phyloP scores from a whole-genome alignment of 2,329 filamentous ascomycete genomes.

The Ophiostoma novo-ulmi region DNA sequence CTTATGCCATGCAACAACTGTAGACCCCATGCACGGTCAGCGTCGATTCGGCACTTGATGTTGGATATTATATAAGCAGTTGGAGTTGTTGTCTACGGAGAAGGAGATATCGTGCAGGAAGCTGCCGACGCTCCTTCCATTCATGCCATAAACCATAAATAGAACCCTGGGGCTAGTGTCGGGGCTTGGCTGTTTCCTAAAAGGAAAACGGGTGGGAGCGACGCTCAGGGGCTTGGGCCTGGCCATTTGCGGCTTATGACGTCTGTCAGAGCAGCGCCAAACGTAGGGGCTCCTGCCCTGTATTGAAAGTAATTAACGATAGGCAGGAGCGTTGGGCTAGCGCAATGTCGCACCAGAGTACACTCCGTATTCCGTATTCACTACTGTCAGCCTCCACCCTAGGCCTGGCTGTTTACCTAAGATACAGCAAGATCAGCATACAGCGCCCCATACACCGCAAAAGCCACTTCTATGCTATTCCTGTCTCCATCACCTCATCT shows the following conservation, averaged over 20 bases:
- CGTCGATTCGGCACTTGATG: neutral
- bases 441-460: neutral
- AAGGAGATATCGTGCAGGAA: neutral
- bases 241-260: slow-evolving; percentile 15
- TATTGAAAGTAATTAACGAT: neutral
- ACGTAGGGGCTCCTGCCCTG: slow-evolving; percentile 1
- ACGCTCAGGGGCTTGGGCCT: slow-evolving; percentile 7
- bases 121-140: slow-evolving; percentile 1
- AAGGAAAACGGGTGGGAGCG: slow-evolving; percentile 15
- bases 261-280: neutral
- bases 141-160: slow-evolving; percentile 10
- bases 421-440: neutral
- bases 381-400: slow-evolving; percentile 9
- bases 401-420: neutral
- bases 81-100: neutral
- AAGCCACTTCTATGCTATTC: slow-evolving; percentile 2
- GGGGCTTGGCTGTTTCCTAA: slow-evolving; percentile 12
- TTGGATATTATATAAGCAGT: neutral
- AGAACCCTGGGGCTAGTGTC: slow-evolving; percentile 5
- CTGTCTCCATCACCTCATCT: slow-evolving; percentile 9
- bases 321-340: neutral
- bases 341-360: neutral
- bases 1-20: neutral
- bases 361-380: neutral
- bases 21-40: neutral